Percentiles rank a stretch among this genome's conserved stretches.
These are phyloP conservation scores for Aspergillus bertholletiae DNA, from an alignment of 495 filamentous ascomycete genomes.

Conservation along the genomic window DNA sequence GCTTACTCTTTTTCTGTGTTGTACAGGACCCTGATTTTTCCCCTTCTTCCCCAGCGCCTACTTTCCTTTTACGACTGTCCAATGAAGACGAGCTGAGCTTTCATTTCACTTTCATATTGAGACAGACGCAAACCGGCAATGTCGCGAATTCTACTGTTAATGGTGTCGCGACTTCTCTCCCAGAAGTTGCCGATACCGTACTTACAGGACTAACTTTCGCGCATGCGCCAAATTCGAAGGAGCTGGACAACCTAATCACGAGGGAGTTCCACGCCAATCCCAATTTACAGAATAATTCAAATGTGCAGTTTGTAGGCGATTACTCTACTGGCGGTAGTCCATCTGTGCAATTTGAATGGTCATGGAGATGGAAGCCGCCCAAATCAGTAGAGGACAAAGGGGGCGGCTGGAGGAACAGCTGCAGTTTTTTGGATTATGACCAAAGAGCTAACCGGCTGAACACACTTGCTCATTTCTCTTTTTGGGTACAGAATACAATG, in stretches of 20 bases:
- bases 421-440: slow-evolving; percentile 96
- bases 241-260: slow-evolving; percentile 90
- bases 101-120: slow-evolving; percentile 85
- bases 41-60: slow-evolving; percentile 51
- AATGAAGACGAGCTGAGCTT: slow-evolving; percentile 91
- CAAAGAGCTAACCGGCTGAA: slow-evolving; percentile 84
- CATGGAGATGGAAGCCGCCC: slow-evolving; percentile 94
- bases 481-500: slow-evolving; percentile 69
- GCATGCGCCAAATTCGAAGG: slow-evolving; percentile 76
- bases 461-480: slow-evolving; percentile 86
- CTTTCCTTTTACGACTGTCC: slow-evolving; percentile 78
- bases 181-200: slow-evolving; percentile 59
- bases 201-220: slow-evolving; percentile 91
- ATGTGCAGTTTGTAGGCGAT: slow-evolving; percentile 89
- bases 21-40: slow-evolving; percentile 74
- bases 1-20: background rate
- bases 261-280: slow-evolving; percentile 96
- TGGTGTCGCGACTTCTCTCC: slow-evolving; percentile 44
- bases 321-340: slow-evolving; percentile 74
- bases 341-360: slow-evolving; percentile 90
- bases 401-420: slow-evolving; percentile 91
- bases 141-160: slow-evolving; percentile 43
- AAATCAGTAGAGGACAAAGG: slow-evolving; percentile 78
- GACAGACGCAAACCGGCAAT: slow-evolving; percentile 57
- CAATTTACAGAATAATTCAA: slow-evolving; percentile 94